Percentiles rank a stretch among this genome's conserved stretches.
These are phyloP conservation scores for Zygoascus sp. DNA, from an alignment of 1,139 yeast genomes.

Conservation along the genomic window DNA sequence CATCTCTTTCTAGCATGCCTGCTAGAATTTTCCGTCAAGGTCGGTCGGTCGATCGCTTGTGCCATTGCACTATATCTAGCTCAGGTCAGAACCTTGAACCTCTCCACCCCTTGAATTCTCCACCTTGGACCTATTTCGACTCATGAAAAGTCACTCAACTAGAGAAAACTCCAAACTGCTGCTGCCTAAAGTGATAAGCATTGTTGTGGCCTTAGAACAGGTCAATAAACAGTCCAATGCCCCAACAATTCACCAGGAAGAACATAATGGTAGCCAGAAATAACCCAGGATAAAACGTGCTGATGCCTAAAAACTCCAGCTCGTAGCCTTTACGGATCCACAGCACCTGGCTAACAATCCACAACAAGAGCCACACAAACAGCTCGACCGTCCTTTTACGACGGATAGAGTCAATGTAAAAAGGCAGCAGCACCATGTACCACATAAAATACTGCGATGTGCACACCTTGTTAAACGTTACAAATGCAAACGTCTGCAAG, in stretches of 20 bases:
- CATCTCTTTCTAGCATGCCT: no score
- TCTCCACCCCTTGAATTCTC: no score
- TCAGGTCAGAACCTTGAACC: no score
- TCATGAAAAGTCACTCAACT: no score
- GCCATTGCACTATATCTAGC: no score
- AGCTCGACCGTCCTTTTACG: conserved; percentile 21
- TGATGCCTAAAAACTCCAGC: conserved; percentile 72
- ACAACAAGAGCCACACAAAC: conserved; percentile 42
- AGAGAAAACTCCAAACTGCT: no score
- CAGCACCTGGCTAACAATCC: conserved; percentile 67
- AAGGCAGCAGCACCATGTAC: conserved; percentile 82
- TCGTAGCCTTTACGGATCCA: conserved; percentile 81
- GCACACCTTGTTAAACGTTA: conserved; percentile 87
- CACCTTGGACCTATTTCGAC: no score
- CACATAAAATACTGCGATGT: conserved; percentile 89
- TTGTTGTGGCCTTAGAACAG: no score
- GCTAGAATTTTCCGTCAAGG: no score
- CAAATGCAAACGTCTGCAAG: conserved; percentile 88
- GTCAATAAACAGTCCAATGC: conserved; percentile 42
- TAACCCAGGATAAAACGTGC: conserved; percentile 60
- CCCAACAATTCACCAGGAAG: conserved; percentile 63
- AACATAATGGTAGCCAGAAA: conserved; percentile 59
- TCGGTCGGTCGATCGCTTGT: no score
- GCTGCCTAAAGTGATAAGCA: no score
- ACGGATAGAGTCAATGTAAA: conserved; percentile 37